Evolutionary conservation across 2,329 filamentous ascomycete genomes (phyloP).

Genomic region (Trichoderma afroharzianum): DNA sequence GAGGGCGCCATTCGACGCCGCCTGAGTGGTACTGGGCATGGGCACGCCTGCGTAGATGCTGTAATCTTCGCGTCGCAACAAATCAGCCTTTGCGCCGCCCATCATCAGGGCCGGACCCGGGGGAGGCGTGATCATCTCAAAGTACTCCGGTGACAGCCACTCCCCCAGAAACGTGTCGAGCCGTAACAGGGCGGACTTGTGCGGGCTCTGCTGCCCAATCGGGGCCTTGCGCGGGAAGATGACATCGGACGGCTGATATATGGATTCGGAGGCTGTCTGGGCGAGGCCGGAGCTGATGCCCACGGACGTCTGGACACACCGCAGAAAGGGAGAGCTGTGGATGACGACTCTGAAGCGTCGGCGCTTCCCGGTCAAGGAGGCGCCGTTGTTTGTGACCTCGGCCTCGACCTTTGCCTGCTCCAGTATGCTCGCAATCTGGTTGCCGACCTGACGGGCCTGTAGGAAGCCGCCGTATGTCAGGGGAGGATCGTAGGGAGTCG

Average conservation of each 20-base stretch:
- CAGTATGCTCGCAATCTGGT: conserved; percentile 74
- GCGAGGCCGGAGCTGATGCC: conserved; percentile 83
- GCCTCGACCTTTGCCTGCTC: conserved; percentile 49
- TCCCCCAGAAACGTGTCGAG: conserved; percentile 92
- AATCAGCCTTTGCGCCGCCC: conserved; percentile 79
- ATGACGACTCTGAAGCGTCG: conserved; percentile 75
- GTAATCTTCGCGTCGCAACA: conserved; percentile 73
- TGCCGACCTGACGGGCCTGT: conserved; percentile 77
- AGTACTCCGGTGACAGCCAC: conserved; percentile 93
- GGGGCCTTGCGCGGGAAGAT: conserved; percentile 33
- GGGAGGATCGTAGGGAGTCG: conserved; percentile 92
- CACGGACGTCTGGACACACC: conserved; percentile 89
- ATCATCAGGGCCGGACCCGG: conserved; percentile 85
- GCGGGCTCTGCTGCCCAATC: conserved; percentile 26
- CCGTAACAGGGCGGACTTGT: conserved; percentile 63
- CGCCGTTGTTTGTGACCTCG: conserved; percentile 29
- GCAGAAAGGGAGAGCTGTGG: conserved; percentile 88
- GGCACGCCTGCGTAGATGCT: conserved; percentile 39
- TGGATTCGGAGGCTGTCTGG: conserved; percentile 42
- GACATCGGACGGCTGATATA: conserved; percentile 32
- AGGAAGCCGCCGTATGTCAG: conserved; percentile 93
- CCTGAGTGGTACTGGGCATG: conserved; percentile 9
- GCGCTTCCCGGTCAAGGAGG: conserved; percentile 36
- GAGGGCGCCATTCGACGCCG: conserved; percentile 25
- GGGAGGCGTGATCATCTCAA: conserved; percentile 84